Base-by-base conservation (phyloP, 108 stramenopile genomes). In the Fragilaria crotonensis region DNA sequence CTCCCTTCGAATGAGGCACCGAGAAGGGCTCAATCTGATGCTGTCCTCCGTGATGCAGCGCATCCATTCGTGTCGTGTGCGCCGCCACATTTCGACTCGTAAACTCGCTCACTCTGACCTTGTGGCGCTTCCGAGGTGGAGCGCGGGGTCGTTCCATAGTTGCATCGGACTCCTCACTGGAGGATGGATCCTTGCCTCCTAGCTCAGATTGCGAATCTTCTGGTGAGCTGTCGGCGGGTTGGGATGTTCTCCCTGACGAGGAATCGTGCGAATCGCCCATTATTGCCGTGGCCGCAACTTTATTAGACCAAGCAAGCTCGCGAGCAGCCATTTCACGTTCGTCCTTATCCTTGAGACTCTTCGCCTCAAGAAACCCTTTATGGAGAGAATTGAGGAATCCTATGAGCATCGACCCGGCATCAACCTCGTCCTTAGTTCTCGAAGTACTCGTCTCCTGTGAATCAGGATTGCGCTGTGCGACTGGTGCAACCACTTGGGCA, bases 101-200 rank as follows among this genome's bases (percentile, higher is more conserved):
- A 41, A 72, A 66, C 26, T 60, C 54, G 23, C 60, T 54, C 30
- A 30, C 51, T 20, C n/a, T 53, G 47, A 19, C 47, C 48, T 77
- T 77, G 31, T 66, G 36, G 4, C 78, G 69, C 45, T 79, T 79
- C 30, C 78, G 50, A 22, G 78, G 78, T n/a, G 78, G 78, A 25
- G 66, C 78, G 47, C 45, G 32, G 20, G 33, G 45, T 44, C 57
- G 54, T 25, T 46, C 44, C 27, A 33, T 45, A 21, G 14, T 20
- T 46, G 61, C 52, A 33, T 77, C 76, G 5, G 65, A 63, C n/a
- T 73, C 70, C 23, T 74, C 73, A 41, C 73, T 71, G 5, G 73
- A 68, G n/a, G 72, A 73, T n/a, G 52, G 54, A 46, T 65, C 70
- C 60, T 59, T 57, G 48, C 54, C 54, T 62, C 20, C 49, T 52